These are phyloP conservation scores for Tricholoma sp. DNA, from an alignment of 768 basidiomycete species.

Conservation along the genomic window DNA sequence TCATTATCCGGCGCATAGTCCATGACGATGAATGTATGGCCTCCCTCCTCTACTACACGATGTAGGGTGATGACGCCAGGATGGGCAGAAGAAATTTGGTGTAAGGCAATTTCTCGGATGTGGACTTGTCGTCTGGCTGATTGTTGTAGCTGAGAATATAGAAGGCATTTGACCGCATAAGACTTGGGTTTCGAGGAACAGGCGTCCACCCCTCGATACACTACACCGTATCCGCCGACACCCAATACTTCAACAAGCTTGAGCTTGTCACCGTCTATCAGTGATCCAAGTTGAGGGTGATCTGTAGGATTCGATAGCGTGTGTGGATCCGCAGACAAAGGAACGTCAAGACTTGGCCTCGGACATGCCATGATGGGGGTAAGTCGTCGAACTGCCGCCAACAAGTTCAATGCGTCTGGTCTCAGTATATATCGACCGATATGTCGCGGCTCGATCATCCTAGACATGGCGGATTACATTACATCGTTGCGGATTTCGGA, in stretches of 20 bases:
- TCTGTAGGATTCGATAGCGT: slow-evolving; percentile 16
- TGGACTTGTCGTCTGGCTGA: slow-evolving; percentile 70
- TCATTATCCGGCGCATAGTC: slow-evolving; percentile 90
- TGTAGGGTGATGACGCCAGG: slow-evolving; percentile 84
- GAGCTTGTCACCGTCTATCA: slow-evolving; percentile 78
- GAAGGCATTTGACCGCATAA: slow-evolving; percentile 91
- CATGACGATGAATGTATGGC: slow-evolving; percentile 87
- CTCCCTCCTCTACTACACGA: slow-evolving; percentile 78
- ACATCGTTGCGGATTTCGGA: neutral
- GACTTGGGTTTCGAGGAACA: slow-evolving; percentile 44
- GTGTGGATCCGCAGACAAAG: neutral
- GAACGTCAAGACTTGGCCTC: neutral
- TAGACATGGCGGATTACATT: neutral
- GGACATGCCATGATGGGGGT: neutral
- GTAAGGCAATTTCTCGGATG: slow-evolving; percentile 82
- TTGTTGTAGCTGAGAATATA: slow-evolving; percentile 41
- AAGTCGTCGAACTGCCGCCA: neutral
- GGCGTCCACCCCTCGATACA: slow-evolving; percentile 80
- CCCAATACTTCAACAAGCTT: slow-evolving; percentile 86
- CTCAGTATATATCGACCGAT: neutral
- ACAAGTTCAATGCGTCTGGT: neutral
- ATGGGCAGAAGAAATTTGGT: slow-evolving; percentile 69
- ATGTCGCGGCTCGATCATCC: neutral
- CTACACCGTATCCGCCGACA: slow-evolving; percentile 92
- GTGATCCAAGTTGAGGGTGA: slow-evolving; percentile 61